These are phyloP conservation scores for Erodium trifolium DNA, from an alignment of 441 rosid genomes.

Conservation along the genomic window DNA sequence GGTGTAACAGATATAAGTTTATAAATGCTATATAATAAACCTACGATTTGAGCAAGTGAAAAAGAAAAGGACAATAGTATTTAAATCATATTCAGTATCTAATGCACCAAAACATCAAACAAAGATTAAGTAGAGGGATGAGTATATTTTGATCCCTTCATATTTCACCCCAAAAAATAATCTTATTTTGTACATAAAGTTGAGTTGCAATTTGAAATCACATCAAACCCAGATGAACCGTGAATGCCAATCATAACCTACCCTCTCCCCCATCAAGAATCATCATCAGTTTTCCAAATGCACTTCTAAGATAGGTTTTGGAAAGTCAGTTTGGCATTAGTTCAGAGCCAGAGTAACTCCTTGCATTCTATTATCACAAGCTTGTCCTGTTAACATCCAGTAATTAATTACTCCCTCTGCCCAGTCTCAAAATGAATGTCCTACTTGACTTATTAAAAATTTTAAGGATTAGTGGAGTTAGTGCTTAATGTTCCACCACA, in stretches of 20 bases:
- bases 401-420: background rate
- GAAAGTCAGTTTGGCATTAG: background rate
- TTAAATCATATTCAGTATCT: background rate
- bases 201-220: background rate
- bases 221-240: background rate
- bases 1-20: background rate
- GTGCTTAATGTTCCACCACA: background rate
- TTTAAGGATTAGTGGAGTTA: background rate
- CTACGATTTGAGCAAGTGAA: background rate
- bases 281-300: background rate
- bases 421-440: background rate
- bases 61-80: background rate
- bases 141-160: background rate
- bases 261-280: background rate
- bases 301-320: background rate
- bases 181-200: background rate
- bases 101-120: background rate
- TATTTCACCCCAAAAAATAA: background rate
- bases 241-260: constrained; percentile 4
- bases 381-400: background rate
- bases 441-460: background rate
- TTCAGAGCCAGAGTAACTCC: background rate
- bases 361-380: background rate
- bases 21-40: background rate
- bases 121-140: background rate